Conservation (phyloP, 768 basidiomycete genomes). For the Tricholoma saponaceum region DNA sequence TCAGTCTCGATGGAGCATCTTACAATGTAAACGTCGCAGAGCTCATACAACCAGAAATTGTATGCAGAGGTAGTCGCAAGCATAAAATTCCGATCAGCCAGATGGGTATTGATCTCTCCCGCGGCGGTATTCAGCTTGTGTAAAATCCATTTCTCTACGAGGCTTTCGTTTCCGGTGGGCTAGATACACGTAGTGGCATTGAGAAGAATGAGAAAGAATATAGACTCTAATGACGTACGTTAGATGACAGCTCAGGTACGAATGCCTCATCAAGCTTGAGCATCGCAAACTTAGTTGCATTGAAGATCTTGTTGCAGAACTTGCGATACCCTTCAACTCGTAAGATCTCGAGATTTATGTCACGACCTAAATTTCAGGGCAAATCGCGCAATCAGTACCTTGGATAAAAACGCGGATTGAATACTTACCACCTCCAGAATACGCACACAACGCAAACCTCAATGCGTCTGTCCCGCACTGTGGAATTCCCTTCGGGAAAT, state of each 20-base stretch:
- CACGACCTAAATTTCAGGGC: constrained; percentile 57
- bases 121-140: constrained; percentile 89
- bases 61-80: constrained; percentile 78
- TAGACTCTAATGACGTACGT: constrained; percentile 43
- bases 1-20: constrained; percentile 20
- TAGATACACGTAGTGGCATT: constrained; percentile 25
- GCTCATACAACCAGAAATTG: constrained; percentile 97
- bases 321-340: constrained; percentile 98
- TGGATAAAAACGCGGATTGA: not conserved
- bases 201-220: not conserved
- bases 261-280: constrained; percentile 88
- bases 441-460: constrained; percentile 92
- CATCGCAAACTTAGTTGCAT: constrained; percentile 99
- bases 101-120: constrained; percentile 66
- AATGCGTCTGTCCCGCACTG: constrained; percentile 98
- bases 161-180: constrained; percentile 86
- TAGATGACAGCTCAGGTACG: constrained; percentile 62
- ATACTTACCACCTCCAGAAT: constrained; percentile 75
- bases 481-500: constrained; percentile 98
- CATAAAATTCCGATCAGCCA: constrained; percentile 90
- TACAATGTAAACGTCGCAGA: constrained; percentile 99
- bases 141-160: constrained; percentile 93
- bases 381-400: not conserved
- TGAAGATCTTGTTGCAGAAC: constrained; percentile 99
- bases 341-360: constrained; percentile 95